A percentile compares a stretch with the other conserved stretches of the same genome.
These are phyloP conservation scores for Boeremia exigua DNA, from an alignment of 2,329 filamentous ascomycete genomes.

Conservation along the genomic window DNA sequence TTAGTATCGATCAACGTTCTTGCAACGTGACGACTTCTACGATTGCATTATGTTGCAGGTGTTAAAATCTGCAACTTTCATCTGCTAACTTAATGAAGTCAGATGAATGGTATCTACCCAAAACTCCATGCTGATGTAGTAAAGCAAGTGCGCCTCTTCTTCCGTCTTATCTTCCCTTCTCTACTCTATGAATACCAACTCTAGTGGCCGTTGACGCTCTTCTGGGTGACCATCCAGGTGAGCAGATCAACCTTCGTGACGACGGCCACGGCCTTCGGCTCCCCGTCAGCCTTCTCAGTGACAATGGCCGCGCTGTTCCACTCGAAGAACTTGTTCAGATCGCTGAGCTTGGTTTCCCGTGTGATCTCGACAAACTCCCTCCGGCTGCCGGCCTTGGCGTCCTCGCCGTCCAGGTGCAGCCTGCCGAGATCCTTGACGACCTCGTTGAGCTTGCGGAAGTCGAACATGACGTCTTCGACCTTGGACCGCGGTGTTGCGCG, in stretches of 20 bases:
- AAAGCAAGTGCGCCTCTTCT: background rate
- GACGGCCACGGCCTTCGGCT: constrained; percentile 81
- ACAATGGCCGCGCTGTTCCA: constrained; percentile 98
- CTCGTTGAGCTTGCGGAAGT: constrained; percentile 86
- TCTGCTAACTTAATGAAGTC: constrained; percentile 23
- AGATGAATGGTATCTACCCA: constrained; percentile 21
- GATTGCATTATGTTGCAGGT: constrained; percentile 9
- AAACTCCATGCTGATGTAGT: constrained; percentile 13
- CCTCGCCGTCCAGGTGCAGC: constrained; percentile 42
- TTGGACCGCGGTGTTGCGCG: constrained; percentile 75
- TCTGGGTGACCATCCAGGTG: constrained; percentile 77
- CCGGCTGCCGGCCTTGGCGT: constrained; percentile 44
- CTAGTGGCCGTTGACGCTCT: constrained; percentile 16
- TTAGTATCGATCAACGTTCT: background rate
- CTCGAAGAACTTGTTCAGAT: constrained; percentile 91
- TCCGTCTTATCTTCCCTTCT: background rate
- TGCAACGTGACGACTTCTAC: background rate
- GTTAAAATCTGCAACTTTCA: constrained; percentile 20
- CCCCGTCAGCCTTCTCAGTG: constrained; percentile 71
- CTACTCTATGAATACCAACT: background rate
- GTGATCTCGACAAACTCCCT: constrained; percentile 94
- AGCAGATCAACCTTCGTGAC: constrained; percentile 97
- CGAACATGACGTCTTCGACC: constrained; percentile 93
- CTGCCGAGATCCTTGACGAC: constrained; percentile 76
- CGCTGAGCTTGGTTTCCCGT: constrained; percentile 80